Evolutionary conservation across 805 yeast genomes (phyloP).

Genomic region (Zygotorulaspora chibaensis): DNA sequence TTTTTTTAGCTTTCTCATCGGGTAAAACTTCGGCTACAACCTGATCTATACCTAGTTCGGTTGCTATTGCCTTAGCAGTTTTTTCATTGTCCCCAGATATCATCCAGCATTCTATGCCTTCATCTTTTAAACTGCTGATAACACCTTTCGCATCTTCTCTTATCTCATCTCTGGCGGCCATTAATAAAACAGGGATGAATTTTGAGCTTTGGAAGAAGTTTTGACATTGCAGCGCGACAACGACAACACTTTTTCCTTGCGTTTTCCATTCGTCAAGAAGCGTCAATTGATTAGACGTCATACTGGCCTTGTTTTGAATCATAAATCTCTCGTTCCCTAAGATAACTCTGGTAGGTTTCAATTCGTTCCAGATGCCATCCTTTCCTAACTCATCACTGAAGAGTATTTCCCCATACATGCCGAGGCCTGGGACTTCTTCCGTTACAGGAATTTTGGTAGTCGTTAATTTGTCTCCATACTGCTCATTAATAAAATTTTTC

Average conservation of each 20-base stretch:
- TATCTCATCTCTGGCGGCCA: slow-evolving; percentile 59
- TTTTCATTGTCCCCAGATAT: slow-evolving; percentile 67
- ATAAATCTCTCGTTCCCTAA: slow-evolving; percentile 62
- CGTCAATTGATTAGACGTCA: slow-evolving; percentile 36
- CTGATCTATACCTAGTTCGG: slow-evolving; percentile 54
- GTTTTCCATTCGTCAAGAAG: slow-evolving; percentile 51
- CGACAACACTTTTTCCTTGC: slow-evolving; percentile 59
- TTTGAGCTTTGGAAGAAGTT: slow-evolving; percentile 28
- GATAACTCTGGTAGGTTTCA: slow-evolving; percentile 37
- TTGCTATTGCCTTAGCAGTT: slow-evolving; percentile 66
- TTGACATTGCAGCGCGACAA: slow-evolving; percentile 44
- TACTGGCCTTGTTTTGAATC: slow-evolving; percentile 41
- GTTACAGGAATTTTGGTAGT: slow-evolving; percentile 43
- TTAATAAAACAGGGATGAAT: slow-evolving; percentile 41
- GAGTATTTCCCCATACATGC: slow-evolving; percentile 45
- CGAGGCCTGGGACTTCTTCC: slow-evolving; percentile 57
- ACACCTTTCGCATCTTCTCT: slow-evolving; percentile 55
- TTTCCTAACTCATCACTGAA: slow-evolving; percentile 17
- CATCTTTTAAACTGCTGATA: slow-evolving; percentile 38
- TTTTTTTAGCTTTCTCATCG: slow-evolving; percentile 60
- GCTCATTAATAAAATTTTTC: slow-evolving; percentile 36
- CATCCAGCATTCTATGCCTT: slow-evolving; percentile 62
- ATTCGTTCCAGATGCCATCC: slow-evolving; percentile 32
- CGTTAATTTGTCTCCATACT: slow-evolving; percentile 19
- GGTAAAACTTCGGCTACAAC: slow-evolving; percentile 73